phyloP scores from a whole-genome alignment of 2,329 filamentous ascomycete species.

The Hymenoscyphus fructigenus region DNA sequence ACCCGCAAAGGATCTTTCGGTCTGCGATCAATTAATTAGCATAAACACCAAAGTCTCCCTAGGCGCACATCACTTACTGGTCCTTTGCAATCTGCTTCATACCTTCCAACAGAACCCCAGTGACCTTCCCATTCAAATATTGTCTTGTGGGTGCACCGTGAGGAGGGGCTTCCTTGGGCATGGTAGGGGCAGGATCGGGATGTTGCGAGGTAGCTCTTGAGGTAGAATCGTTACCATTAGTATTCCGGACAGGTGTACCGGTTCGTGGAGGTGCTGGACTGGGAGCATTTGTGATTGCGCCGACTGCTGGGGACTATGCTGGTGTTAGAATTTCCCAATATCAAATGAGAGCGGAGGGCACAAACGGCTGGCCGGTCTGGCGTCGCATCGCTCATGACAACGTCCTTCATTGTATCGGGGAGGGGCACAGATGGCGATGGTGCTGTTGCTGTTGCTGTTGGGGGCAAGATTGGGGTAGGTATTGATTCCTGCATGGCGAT shows the following conservation, averaged over 20 bases:
- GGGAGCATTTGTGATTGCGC: slow-evolving; percentile 27
- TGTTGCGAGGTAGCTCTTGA: slow-evolving; percentile 59
- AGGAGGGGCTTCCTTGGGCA: slow-evolving; percentile 58
- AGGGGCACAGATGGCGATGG: slow-evolving; percentile 12
- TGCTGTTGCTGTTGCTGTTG: neutral
- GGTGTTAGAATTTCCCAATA: slow-evolving; percentile 16
- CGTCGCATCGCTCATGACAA: slow-evolving; percentile 33
- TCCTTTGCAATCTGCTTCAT: slow-evolving; percentile 73
- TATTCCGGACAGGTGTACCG: slow-evolving; percentile 47
- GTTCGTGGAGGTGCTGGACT: slow-evolving; percentile 40
- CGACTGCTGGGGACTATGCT: slow-evolving; percentile 26
- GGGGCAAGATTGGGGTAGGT: neutral
- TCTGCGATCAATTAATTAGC: slow-evolving; percentile 41
- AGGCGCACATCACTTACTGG: slow-evolving; percentile 52
- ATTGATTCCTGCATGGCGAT: neutral
- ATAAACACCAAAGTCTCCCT: neutral
- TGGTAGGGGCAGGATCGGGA: slow-evolving; percentile 50
- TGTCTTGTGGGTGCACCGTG: slow-evolving; percentile 69
- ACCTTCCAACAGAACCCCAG: slow-evolving; percentile 66
- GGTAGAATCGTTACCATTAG: slow-evolving; percentile 40
- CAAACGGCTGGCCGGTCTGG: slow-evolving; percentile 29
- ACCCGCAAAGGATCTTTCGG: slow-evolving; percentile 67
- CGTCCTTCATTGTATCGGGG: slow-evolving; percentile 26
- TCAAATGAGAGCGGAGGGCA: neutral
- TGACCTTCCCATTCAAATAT: slow-evolving; percentile 72